phyloP scores from a whole-genome alignment of 768 basidiomycete species.

The Psilocybe subaeruginosa region DNA sequence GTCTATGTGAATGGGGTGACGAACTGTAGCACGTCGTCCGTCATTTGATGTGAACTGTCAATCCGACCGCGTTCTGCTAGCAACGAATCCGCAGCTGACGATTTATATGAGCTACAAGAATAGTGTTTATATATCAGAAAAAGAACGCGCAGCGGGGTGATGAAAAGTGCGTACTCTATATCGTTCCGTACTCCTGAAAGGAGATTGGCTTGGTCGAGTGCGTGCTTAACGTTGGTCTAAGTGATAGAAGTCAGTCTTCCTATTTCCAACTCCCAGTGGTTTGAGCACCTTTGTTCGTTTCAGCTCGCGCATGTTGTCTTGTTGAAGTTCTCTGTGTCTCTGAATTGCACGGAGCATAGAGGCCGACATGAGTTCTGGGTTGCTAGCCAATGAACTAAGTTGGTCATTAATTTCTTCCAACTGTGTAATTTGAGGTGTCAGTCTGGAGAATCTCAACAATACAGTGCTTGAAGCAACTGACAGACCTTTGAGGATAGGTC shows the following conservation, averaged over 20 bases:
- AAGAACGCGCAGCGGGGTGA: not conserved
- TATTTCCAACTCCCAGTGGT: constrained; percentile 24
- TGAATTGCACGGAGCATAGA: constrained; percentile 90
- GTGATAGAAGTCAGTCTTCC: not conserved
- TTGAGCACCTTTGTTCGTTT: constrained; percentile 75
- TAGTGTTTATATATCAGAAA: not conserved
- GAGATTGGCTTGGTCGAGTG: constrained; percentile 85
- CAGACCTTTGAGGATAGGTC: constrained; percentile 84
- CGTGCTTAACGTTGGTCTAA: constrained; percentile 76
- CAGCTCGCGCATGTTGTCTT: constrained; percentile 86
- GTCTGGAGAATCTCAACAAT: constrained; percentile 6
- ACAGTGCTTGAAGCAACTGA: not conserved
- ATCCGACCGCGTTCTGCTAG: constrained; percentile 88
- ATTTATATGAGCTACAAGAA: constrained; percentile 79
- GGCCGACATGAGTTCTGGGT: constrained; percentile 73
- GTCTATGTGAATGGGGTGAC: constrained; percentile 26
- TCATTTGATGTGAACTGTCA: constrained; percentile 94
- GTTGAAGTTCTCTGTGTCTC: constrained; percentile 86
- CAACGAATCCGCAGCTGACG: constrained; percentile 83
- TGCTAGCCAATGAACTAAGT: constrained; percentile 66
- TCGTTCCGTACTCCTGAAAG: constrained; percentile 92
- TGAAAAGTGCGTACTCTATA: constrained; percentile 72
- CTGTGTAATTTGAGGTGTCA: constrained; percentile 39
- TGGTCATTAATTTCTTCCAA: constrained; percentile 87
- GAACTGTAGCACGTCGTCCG: constrained; percentile 87